Percentiles rank a stretch among this genome's conserved stretches.
phyloP scores from a whole-genome alignment of 2,329 filamentous ascomycete species.

The Fusarium goolgardi region DNA sequence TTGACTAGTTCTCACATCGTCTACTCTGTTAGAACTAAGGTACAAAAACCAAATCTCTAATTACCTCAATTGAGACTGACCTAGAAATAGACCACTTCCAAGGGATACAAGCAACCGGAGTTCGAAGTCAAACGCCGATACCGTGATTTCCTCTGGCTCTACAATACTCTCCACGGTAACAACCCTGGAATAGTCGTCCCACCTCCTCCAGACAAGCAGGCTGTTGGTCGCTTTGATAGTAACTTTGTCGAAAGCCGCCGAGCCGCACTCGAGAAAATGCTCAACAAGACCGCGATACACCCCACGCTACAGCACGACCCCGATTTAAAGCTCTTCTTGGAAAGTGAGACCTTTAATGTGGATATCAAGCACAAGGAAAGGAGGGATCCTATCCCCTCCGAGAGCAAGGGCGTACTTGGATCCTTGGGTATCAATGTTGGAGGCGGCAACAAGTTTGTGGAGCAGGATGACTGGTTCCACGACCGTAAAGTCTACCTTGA shows the following conservation, averaged over 20 bases:
- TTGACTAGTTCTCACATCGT: constrained; percentile 97
- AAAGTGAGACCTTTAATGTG: constrained; percentile 94
- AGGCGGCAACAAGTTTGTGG: constrained; percentile 87
- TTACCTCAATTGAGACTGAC: constrained; percentile 7
- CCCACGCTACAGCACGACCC: constrained; percentile 91
- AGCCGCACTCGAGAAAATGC: constrained; percentile 94
- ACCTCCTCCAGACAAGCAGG: constrained; percentile 97
- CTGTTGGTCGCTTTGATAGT: constrained; percentile 92
- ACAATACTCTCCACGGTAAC: constrained; percentile 92
- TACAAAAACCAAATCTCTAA: constrained; percentile 52
- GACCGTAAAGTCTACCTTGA: constrained; percentile 95
- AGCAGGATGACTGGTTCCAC: constrained; percentile 99
- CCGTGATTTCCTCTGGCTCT: constrained; percentile 97
- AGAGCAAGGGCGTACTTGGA: constrained; percentile 94
- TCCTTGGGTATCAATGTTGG: constrained; percentile 84
- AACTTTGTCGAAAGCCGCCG: constrained; percentile 96
- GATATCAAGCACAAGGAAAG: constrained; percentile 98
- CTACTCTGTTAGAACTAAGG: constrained; percentile 94
- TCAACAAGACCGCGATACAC: constrained; percentile 94
- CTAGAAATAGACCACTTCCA: constrained; percentile 81
- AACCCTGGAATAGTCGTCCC: constrained; percentile 96
- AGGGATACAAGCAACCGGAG: constrained; percentile 91
- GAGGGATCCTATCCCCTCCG: constrained; percentile 83
- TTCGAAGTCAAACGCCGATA: constrained; percentile 95
- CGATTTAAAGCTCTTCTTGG: constrained; percentile 94